phyloP scores from a whole-genome alignment of 2,329 filamentous ascomycete genomes.

The Fusarium penzigii region DNA sequence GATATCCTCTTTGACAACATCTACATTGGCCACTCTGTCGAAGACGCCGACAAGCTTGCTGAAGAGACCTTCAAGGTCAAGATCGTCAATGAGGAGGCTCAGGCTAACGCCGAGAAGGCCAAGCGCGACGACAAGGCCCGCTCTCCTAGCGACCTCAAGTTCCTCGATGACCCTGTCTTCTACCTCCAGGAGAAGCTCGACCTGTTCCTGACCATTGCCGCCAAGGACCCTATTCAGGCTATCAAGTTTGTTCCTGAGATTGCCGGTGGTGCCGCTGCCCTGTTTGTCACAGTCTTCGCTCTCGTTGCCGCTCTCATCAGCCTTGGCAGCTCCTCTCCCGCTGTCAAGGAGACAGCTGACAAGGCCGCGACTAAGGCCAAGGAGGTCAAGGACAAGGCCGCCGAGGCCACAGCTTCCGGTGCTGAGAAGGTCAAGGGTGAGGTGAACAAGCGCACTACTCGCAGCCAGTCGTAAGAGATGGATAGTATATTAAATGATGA shows the following conservation, averaged over 20 bases:
- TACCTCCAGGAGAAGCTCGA: slow-evolving; percentile 93
- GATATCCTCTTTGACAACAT: slow-evolving; percentile 99
- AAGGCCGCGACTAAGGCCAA: slow-evolving; percentile 70
- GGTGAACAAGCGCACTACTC: slow-evolving; percentile 60
- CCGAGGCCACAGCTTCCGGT: slow-evolving; percentile 58
- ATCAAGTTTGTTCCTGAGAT: slow-evolving; percentile 91
- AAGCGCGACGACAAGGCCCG: slow-evolving; percentile 66
- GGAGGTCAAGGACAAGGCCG: slow-evolving; percentile 68
- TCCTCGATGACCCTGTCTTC: slow-evolving; percentile 84
- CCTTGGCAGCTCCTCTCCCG: slow-evolving; percentile 65
- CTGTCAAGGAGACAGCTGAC: slow-evolving; percentile 70
- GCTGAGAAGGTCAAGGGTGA: slow-evolving; percentile 78
- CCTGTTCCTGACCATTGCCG: slow-evolving; percentile 81
- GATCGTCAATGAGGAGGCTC: slow-evolving; percentile 76
- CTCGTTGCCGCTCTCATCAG: slow-evolving; percentile 68
- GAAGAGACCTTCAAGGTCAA: slow-evolving; percentile 90
- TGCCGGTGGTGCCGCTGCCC: slow-evolving; percentile 74
- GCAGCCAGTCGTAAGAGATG: slow-evolving; percentile 52
- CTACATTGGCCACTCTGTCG: slow-evolving; percentile 96
- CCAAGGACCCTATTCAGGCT: slow-evolving; percentile 80
- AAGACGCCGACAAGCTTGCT: slow-evolving; percentile 87
- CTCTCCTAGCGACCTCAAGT: slow-evolving; percentile 76
- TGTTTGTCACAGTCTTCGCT: slow-evolving; percentile 69
- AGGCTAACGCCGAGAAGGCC: slow-evolving; percentile 78
- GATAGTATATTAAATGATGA: background rate